Evolutionary conservation across 2,329 filamentous ascomycete genomes (phyloP), one percentile per base, ranked within the genome.

Genomic region (Arthrobotrys megalospora): DNA sequence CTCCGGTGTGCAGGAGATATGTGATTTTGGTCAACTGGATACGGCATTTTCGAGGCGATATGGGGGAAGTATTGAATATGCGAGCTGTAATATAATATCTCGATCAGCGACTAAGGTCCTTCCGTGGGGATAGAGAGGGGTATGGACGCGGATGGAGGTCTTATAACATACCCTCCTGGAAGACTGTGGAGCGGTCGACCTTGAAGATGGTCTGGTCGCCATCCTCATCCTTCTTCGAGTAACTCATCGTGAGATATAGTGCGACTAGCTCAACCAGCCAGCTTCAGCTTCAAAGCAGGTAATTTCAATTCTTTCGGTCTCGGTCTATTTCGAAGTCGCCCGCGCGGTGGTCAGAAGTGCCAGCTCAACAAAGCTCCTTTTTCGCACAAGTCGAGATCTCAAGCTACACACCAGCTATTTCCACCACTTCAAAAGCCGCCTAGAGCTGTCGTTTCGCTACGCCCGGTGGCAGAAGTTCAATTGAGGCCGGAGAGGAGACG

Each of bases 151-250:
- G 41, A 78, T 50, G 53, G n/a, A 19, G 2, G 38, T 48, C 19
- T 34, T 80, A 78, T 66, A 55, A 48, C 76, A 72, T 86, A 97
- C 96, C 96, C 91, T 99, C 96, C 88, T 98, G 96, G 86, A 98
- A 98, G 81, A 99, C 96, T 83, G 95, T 94, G 72, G 95, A 97
- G 83, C 96, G 92, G 87, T 99, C 96, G 83, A 98, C 93, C 89
- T 95, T 97, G 88, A 98, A 92, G 87, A 98, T 89, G 84, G 92
- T 91, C 85, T 91, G 90, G 85, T 97, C 95, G 84, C 91, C 93
- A 88, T 99, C 96, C 89, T 98, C 96, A 86, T 99, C 95, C 89
- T 97, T 98, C 88, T 99, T 99, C 88, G 95, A 91, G 90, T 96
- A 97, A 87, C 92, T 96, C 94, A 97, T 97, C 84, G 45, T 69